Evolutionary conservation across 345 rosid genomes (phyloP), one percentile per base, ranked within the genome.

Genomic region (Populus pruinosa): DNA sequence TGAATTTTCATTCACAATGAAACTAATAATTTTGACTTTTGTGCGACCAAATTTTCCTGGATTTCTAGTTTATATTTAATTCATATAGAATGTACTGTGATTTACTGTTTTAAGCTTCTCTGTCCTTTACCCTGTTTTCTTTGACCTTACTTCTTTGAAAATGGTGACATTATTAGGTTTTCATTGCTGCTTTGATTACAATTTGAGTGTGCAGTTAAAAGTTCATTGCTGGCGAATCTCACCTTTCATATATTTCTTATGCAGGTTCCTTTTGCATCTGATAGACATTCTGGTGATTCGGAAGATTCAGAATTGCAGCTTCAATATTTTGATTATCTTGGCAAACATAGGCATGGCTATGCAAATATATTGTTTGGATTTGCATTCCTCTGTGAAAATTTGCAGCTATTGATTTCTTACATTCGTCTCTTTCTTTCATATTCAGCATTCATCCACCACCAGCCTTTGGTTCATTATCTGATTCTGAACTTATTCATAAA

Each of bases 401-500:
- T 36, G 67, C 67, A 8, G 17, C 70, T 75, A n/a, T 67, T 61
- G 56, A 43, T 65, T 18, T 14, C 36, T 76, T 66, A 41, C 9
- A n/a, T 80, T 80, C 79, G 12, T 56, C 73, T 53, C 70, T 66
- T 63, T 68, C 18, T 70, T 62, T 62, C 20, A 71, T 76, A 25
- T 68, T 49, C 87, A 89, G 89, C 71, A 73, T 71, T 65, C 87
- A 87, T 80, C 89, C 90, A 64, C 85, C 86, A 12, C 85, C 92
- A 50, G 86, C 90, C 81, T 88, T 87, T 71, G 88, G 89, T 75
- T 78, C 84, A 56, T 80, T 84, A 50, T 63, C 87, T 70, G 85
- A 86, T 74, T 61, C 75, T 25, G 85, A 79, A 80, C 72, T 75
- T 67, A 38, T 39, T 33, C 39, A 74, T 79, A 88, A 79, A 70